These are phyloP conservation scores for Calycina marina DNA, from an alignment of 2,329 filamentous ascomycete species.

Conservation along the genomic window DNA sequence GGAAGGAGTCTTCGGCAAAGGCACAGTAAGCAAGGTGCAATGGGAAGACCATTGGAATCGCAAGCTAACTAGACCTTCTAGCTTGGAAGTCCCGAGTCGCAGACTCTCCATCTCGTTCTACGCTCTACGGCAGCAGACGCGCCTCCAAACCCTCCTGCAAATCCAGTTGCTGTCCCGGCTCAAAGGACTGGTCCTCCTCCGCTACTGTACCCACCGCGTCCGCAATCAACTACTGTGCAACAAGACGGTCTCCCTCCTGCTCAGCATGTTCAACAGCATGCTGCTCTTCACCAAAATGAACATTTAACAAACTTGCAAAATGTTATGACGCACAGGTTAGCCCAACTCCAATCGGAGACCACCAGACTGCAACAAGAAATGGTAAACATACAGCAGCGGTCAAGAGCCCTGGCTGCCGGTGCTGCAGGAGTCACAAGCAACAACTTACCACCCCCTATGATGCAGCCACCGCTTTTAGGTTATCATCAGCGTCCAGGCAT, in stretches of 20 bases:
- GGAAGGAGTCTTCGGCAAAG: conserved; percentile 39
- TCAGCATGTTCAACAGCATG: conserved; percentile 16
- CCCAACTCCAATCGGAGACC: conserved; percentile 32
- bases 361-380: conserved; percentile 27
- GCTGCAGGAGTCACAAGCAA: conserved; percentile 3
- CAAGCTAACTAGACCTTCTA: conserved; percentile 14
- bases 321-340: conserved; percentile 28
- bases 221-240: conserved; percentile 14
- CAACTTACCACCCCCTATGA: conserved; percentile 6
- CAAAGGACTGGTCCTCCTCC: conserved; percentile 2
- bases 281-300: conserved; percentile 11
- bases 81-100: conserved; percentile 31
- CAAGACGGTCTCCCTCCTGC: conserved; percentile 15
- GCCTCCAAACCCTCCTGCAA: conserved; percentile 4
- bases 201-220: conserved; percentile 7
- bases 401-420: conserved; percentile 6
- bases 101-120: conserved; percentile 39
- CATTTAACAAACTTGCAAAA: conserved; percentile 11
- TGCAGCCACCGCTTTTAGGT: conserved; percentile 6
- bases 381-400: conserved; percentile 11
- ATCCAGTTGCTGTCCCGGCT: not conserved
- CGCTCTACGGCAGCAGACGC: conserved; percentile 23
- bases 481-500: conserved; percentile 4
- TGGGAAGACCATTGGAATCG: conserved; percentile 1
- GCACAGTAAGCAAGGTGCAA: conserved; percentile 22